Percentiles rank a stretch among this genome's conserved stretches.
Evolutionary conservation across 176 grass and related monocot genomes (phyloP).

Genomic region (Cenchrus americanus): DNA sequence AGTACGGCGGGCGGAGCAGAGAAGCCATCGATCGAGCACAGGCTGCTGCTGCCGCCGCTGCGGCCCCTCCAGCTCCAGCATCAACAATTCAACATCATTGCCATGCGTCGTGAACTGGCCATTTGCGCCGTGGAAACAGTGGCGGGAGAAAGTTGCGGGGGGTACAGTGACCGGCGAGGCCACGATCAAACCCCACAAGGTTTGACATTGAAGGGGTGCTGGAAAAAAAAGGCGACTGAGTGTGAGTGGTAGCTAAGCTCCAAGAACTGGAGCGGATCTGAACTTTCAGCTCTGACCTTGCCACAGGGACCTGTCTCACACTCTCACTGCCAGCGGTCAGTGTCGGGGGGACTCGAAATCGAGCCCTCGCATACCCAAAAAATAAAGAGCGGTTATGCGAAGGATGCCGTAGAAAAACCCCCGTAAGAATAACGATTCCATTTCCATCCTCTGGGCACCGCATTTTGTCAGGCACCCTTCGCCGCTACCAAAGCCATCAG

Average conservation of each 20-base stretch:
- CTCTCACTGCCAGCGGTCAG: neutral
- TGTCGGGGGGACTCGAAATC: too few species aligned
- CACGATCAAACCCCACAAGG: slow-evolving; percentile 46
- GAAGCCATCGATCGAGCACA: slow-evolving; percentile 40
- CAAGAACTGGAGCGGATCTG: slow-evolving; percentile 35
- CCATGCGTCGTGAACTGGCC: slow-evolving; percentile 55
- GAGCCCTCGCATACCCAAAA: too few species aligned
- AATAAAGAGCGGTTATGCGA: too few species aligned
- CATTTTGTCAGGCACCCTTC: too few species aligned
- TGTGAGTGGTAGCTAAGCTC: slow-evolving; percentile 35
- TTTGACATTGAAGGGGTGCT: slow-evolving; percentile 54
- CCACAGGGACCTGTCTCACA: slow-evolving; percentile 39
- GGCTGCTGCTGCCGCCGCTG: neutral
- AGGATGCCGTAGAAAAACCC: too few species aligned
- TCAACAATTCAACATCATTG: slow-evolving; percentile 34
- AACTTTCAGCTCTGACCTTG: slow-evolving; percentile 34
- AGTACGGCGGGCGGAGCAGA: slow-evolving; percentile 5
- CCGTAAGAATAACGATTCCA: too few species aligned
- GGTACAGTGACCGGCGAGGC: neutral
- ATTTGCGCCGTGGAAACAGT: slow-evolving; percentile 21
- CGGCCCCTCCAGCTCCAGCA: slow-evolving; percentile 17
- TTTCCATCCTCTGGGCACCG: too few species aligned
- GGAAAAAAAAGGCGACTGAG: slow-evolving; percentile 48
- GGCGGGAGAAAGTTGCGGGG: slow-evolving; percentile 29
- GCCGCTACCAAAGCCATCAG: too few species aligned